Evolutionary conservation across 176 grass and related monocot genomes (phyloP), one percentile per base, ranked within the genome.

Genomic region (Triticum monococcum): DNA sequence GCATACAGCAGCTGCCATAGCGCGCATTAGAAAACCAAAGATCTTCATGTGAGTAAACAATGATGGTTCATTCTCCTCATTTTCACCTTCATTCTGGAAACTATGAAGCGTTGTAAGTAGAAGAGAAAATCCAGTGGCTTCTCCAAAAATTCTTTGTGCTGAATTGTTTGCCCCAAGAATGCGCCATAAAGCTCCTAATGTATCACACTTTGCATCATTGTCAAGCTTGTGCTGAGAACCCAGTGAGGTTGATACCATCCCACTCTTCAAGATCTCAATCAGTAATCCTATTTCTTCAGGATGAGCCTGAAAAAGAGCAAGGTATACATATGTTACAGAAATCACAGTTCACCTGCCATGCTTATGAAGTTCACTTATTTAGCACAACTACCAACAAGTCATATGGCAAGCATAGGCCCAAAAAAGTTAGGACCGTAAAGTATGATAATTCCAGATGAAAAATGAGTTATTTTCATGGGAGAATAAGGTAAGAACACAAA

Each of bases 41-140:
- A 95, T 83, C 72, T 89, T 95, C 92, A 94, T 89, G 62, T 91
- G 91, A 91, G 82, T 85, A 78, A 86, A 80, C 83, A 91, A 87
- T 45, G 71, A 94, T 79, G 87, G 84, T 71, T 88, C 84, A 76
- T 70, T 65, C 60, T 86, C 89, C 74, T 81, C 81, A 52, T 81
- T 81, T 79, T 83, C 94, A 30, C 63, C 83, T 32, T 75, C 87
- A 64, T 88, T 97, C 68, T 99, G 97, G 79, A 94, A 97, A 92
- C 90, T 88, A 75, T 99, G 97, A 68, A 96, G 87, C 5, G 86
- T 93, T 60, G 97, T 99, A 74, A 99, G 73, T 72, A 99, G 78
- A 86, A 99, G 86, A 54, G 97, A 99, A 92, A 99, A 97, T 28
- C 97, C 97, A 85, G 97, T 99, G 83, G 94, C 97, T 89, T 99